Base-by-base conservation (phyloP, 306 rosid genomes). In the Sicyos baderoa region DNA sequence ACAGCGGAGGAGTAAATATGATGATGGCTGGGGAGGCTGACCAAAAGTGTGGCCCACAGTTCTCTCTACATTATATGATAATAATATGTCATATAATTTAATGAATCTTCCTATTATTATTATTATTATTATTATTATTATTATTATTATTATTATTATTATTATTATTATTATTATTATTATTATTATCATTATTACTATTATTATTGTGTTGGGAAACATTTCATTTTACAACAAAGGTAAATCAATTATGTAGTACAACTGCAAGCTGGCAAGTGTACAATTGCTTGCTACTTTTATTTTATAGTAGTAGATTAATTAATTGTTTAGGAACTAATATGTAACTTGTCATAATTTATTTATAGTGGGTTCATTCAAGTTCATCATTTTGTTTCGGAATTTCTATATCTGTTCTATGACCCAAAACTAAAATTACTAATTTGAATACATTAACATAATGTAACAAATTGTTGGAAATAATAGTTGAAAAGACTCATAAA, bases 41-140 rank as follows among this genome's bases (percentile, higher is more conserved):
- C 48, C 72, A 67, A 67, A 67, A 67, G 72, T 67, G 72, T 67
- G 56, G 72, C 57, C 72, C 72, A 67, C 72, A 67, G 72, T 67
- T 29, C 35, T 29, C 35, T 42, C 47, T 22, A 21, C 35, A 22
- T 37, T 18, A 63, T 56, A 56, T 66, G 55, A 55, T 54, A 3
- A 49, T 49, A 14, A 48, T 48, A 48, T 48, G 25, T 23, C 6
- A 11, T 35, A 35, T 35, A 35, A 35, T 58, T 25, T 44, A 64
- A 35, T 64, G 49, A n/a, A n/a, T n/a, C n/a, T n/a, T n/a, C n/a
- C n/a, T n/a, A n/a, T 64, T 42, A 0, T 3, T 19, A 4, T 55
- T 62, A 5, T 32, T 61, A 9, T 37, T 32, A 4, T 32, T 1
- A 32, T 32, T 2, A 32, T 35, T 35, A 2, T 35, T 35, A 6